Evolutionary conservation across 805 yeast genomes (phyloP), one percentile per base, ranked within the genome.

Genomic region (Starmerella sirachaensis): DNA sequence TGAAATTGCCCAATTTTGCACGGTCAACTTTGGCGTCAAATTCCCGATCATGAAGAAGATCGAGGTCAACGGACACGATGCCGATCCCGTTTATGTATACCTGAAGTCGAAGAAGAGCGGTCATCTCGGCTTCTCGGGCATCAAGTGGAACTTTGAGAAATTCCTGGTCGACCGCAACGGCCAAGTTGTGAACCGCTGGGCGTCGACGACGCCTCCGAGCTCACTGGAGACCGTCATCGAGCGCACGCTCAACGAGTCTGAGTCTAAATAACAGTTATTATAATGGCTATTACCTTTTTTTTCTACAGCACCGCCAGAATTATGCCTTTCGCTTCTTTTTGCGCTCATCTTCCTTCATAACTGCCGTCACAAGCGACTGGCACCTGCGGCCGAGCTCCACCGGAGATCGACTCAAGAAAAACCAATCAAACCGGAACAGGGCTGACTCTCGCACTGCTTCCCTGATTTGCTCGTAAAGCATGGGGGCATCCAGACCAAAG

Each of bases 41-140:
- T 88, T 91, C 77, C 95, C 95, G 21, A 70, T 88, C 22, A 63
- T 88, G 72, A 68, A 72, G 57, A 88, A 86, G 68, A 60, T 85
- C 42, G 85, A 86, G 29, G 97, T 91, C 50, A 91, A 88, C 58
- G 98, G 98, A 35, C 60, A 67, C 44, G 62, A 74, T 30, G 75
- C 83, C 14, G 86, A 81, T 55, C 83, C 88, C 14, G 85, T 88
- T 24, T 88, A 75, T 63, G 64, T 70, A 53, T 86, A 58, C 65
- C 69, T 88, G 58, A 88, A 91, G 66, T 51, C 62, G 29, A 57
- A 73, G 70, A 68, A 74, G 69, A 50, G 66, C 5, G 75, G 74
- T 11, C 41, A 63, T 27, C 62, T 80, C 13, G 84, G 93, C n/a
- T 70, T 81, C 62, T 72, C 64, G 46, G 78, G 79, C 38, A 71